These are phyloP conservation scores for Cornus kousa DNA, from an alignment of 148 eudicot species.

Conservation along the genomic window DNA sequence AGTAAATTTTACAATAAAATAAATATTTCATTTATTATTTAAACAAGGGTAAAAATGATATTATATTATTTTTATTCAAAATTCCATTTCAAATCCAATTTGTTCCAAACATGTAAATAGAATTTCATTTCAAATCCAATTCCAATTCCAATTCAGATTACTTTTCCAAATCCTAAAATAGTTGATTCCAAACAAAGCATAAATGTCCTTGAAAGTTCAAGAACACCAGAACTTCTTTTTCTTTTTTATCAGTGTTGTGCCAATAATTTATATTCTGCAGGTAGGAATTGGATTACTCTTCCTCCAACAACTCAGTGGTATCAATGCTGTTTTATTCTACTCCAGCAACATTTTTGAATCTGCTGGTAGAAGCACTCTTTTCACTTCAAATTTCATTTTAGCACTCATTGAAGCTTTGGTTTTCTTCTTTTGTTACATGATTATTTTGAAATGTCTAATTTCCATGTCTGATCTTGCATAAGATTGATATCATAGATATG, in stretches of 20 bases:
- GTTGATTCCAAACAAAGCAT: no score
- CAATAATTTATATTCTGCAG: conserved; percentile 33
- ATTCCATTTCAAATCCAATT: no score
- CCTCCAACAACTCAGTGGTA: conserved; percentile 88
- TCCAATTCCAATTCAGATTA: no score
- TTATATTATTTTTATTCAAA: no score
- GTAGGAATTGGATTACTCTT: conserved; percentile 76
- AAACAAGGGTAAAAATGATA: no score
- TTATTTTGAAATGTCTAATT: background rate
- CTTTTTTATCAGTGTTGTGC: background rate
- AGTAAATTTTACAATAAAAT: no score
- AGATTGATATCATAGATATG: background rate
- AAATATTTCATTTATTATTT: no score
- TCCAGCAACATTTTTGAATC: conserved; percentile 70
- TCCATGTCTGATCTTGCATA: background rate
- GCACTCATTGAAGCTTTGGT: background rate
- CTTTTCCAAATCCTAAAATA: no score
- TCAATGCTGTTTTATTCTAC: conserved; percentile 80
- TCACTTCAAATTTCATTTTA: background rate
- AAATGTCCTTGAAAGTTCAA: background rate
- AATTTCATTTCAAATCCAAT: no score
- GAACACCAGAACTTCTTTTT: background rate
- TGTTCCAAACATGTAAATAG: no score
- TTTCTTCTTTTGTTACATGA: background rate
- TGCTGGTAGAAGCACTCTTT: conserved; percentile 52